Conservation (phyloP, 352 stramenopile species). For the Thraustotheca clavata region DNA sequence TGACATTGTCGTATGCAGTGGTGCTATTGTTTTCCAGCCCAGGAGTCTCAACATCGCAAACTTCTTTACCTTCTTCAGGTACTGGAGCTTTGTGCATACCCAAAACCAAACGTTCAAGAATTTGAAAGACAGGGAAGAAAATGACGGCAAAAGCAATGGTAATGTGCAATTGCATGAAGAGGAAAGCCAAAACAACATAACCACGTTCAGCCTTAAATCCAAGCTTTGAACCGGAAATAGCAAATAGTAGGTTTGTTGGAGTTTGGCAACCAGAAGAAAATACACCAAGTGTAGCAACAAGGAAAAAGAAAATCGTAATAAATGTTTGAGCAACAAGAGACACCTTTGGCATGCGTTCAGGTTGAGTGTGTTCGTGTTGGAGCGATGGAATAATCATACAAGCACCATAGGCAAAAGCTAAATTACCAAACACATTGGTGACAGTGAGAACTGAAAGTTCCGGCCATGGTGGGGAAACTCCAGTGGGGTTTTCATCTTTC, state of each 20-base stretch:
- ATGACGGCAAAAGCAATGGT: conserved; percentile 41
- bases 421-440: conserved; percentile 27
- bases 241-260: conserved; percentile 23
- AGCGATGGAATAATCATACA: conserved; percentile 22
- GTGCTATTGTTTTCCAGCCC: neutral
- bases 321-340: conserved; percentile 18
- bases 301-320: conserved; percentile 22
- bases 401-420: conserved; percentile 22
- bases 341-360: conserved; percentile 20
- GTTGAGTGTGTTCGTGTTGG: conserved; percentile 22
- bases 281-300: conserved; percentile 2
- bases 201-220: conserved; percentile 22
- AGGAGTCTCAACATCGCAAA: neutral
- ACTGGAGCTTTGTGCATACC: conserved; percentile 30
- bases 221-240: conserved; percentile 10
- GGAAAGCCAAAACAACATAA: conserved; percentile 19
- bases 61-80: neutral
- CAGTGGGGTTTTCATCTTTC: neutral
- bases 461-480: neutral
- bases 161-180: conserved; percentile 41
- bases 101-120: conserved; percentile 36
- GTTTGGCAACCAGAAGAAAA: conserved; percentile 22
- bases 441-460: conserved; percentile 16
- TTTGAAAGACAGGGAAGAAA: conserved; percentile 40
- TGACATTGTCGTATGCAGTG: neutral